Conservation (phyloP, 768 basidiomycete species). For the Suillus placidus region DNA sequence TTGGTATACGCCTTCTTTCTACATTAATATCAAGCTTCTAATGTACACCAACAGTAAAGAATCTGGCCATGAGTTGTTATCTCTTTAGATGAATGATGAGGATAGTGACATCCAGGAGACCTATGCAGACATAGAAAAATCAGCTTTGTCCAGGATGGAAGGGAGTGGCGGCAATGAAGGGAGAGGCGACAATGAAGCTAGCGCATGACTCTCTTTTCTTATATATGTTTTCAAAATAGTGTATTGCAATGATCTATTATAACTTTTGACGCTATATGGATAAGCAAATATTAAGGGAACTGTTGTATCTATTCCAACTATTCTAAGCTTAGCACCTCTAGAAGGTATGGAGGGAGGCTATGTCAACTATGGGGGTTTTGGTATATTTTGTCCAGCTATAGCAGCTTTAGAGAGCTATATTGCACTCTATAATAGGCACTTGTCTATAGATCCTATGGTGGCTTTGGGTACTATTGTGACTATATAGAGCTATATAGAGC, state of each 20-base stretch:
- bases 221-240: not conserved
- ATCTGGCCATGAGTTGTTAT: not conserved
- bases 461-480: not conserved
- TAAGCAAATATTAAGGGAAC: not conserved
- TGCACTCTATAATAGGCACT: not conserved
- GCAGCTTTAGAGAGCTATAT: not conserved
- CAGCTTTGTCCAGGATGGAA: not conserved
- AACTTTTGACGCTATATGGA: not conserved
- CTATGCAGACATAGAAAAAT: not conserved
- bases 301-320: not conserved
- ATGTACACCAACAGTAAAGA: not conserved
- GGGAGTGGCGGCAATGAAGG: not conserved
- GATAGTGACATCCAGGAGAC: not conserved
- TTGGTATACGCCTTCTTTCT: not conserved
- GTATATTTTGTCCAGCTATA: not conserved
- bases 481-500: not conserved
- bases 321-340: not conserved
- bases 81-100: not conserved
- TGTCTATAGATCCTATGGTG: not conserved
- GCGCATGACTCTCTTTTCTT: not conserved
- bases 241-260: not conserved
- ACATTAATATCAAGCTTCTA: not conserved
- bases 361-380: not conserved
- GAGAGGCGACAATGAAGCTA: not conserved
- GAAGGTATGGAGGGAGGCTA: not conserved